A percentile compares a stretch with the other conserved stretches of the same genome.
phyloP scores from a whole-genome alignment of 1,139 yeast species.

The Kodamaea sp. region DNA sequence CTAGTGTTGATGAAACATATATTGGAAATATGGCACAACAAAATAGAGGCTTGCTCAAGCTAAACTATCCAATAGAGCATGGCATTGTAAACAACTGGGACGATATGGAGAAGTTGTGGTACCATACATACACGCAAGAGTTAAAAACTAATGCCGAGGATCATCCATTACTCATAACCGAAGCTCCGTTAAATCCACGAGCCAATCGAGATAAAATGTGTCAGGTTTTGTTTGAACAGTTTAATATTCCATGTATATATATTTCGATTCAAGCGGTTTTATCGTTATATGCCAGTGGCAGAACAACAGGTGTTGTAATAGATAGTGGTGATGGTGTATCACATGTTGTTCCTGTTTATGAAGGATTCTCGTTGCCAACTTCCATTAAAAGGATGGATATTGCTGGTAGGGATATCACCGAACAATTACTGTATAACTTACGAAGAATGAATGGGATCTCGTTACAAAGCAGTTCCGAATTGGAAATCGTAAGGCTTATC shows the following conservation, averaged over 20 bases:
- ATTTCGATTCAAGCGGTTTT: slow-evolving; percentile 80
- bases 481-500: slow-evolving; percentile 72
- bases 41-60: slow-evolving; percentile 66
- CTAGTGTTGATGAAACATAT: slow-evolving; percentile 41
- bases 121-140: slow-evolving; percentile 55
- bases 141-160: slow-evolving; percentile 50
- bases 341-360: slow-evolving; percentile 84
- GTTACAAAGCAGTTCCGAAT: slow-evolving; percentile 68
- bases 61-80: slow-evolving; percentile 72
- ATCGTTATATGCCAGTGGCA: slow-evolving; percentile 81
- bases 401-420: slow-evolving; percentile 87
- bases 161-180: slow-evolving; percentile 72
- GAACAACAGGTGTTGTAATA: slow-evolving; percentile 85
- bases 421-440: slow-evolving; percentile 62
- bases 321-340: slow-evolving; percentile 94
- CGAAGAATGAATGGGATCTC: slow-evolving; percentile 60
- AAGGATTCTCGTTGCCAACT: slow-evolving; percentile 76
- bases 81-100: slow-evolving; percentile 86
- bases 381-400: slow-evolving; percentile 74
- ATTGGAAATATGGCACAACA: slow-evolving; percentile 75
- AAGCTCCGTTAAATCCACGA: slow-evolving; percentile 81
- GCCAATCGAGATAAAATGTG: slow-evolving; percentile 69
- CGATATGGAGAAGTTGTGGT: slow-evolving; percentile 80
- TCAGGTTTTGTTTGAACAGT: slow-evolving; percentile 77
- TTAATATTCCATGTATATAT: slow-evolving; percentile 84